Percentiles rank a stretch among this genome's conserved stretches.
phyloP scores from a whole-genome alignment of 2,329 filamentous ascomycete species.

The Hypoxylon sp. region DNA sequence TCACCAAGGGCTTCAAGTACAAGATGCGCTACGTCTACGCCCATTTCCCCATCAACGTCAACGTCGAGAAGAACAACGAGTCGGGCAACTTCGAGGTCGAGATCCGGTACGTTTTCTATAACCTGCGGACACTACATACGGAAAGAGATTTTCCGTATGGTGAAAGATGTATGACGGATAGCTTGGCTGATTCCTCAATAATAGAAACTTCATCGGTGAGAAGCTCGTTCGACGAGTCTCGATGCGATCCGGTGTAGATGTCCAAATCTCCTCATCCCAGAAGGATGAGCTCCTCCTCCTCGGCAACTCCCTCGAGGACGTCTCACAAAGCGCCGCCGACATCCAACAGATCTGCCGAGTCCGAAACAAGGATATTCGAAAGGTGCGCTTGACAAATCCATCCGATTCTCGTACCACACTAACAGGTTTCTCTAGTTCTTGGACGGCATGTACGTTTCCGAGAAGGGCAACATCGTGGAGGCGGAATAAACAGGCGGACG shows the following conservation, averaged over 20 bases:
- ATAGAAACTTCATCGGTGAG: conserved; percentile 97
- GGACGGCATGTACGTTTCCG: conserved; percentile 99
- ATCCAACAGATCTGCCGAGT: conserved; percentile 99
- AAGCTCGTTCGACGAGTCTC: conserved; percentile 95
- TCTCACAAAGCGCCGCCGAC: conserved; percentile 98
- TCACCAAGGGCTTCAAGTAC: conserved; percentile 99
- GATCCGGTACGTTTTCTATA: conserved; percentile 79
- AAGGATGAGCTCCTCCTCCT: conserved; percentile 97
- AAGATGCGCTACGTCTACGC: conserved; percentile 99
- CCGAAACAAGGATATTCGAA: conserved; percentile 99
- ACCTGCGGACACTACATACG: not conserved
- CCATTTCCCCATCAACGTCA: conserved; percentile 99
- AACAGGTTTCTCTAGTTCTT: conserved; percentile 77
- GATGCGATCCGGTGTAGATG: conserved; percentile 91
- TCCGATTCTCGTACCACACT: conserved; percentile 36
- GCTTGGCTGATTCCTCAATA: conserved; percentile 49
- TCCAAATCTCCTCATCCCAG: conserved; percentile 88
- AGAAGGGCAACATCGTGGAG: conserved; percentile 94
- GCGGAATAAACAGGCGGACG: conserved; percentile 64
- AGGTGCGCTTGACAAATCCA: conserved; percentile 67
- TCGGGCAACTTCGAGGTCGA: conserved; percentile 90
- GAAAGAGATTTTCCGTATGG: not conserved
- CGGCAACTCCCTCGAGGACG: conserved; percentile 96
- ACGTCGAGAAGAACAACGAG: conserved; percentile 95
- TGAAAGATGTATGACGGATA: conserved; percentile 2